Conservation (phyloP, 805 yeast genomes). For the Dipodascopsis uninucleata region DNA sequence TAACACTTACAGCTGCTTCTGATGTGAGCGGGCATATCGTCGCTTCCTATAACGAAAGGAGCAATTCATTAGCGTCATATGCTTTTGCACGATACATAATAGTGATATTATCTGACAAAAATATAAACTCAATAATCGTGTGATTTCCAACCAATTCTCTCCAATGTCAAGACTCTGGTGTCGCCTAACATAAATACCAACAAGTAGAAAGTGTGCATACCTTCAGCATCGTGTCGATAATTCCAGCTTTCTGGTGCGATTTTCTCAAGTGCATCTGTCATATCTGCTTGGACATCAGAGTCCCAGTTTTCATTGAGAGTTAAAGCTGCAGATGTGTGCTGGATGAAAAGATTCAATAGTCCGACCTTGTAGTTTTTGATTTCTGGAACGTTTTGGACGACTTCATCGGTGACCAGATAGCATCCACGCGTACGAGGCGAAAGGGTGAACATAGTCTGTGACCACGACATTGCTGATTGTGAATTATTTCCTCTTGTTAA, state of each 20-base stretch:
- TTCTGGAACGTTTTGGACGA: slow-evolving; percentile 54
- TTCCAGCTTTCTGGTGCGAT: slow-evolving; percentile 62
- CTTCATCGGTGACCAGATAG: slow-evolving; percentile 68
- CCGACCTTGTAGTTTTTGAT: slow-evolving; percentile 60
- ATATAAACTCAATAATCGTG: too few species aligned
- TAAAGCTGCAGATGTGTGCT: slow-evolving; percentile 76
- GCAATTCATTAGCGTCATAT: too few species aligned
- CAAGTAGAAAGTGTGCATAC: slow-evolving; percentile 38
- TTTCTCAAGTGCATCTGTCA: slow-evolving; percentile 59
- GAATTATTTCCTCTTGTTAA: too few species aligned
- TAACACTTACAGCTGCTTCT: slow-evolving; percentile 46
- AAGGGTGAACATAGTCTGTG: slow-evolving; percentile 21
- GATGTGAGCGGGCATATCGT: slow-evolving; percentile 82
- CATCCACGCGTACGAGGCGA: slow-evolving; percentile 58
- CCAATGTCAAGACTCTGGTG: too few species aligned
- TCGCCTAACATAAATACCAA: too few species aligned
- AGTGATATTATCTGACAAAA: background rate
- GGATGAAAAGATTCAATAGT: slow-evolving; percentile 59
- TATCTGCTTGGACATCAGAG: slow-evolving; percentile 68
- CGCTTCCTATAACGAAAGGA: slow-evolving; percentile 48
- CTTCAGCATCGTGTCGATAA: slow-evolving; percentile 69
- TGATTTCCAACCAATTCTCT: background rate
- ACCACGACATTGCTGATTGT: slow-evolving; percentile 28
- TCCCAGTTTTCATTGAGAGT: slow-evolving; percentile 79
- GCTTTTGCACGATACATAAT: background rate